phyloP scores from a whole-genome alignment of 2,329 filamentous ascomycete genomes.

The Penicillium sp. region DNA sequence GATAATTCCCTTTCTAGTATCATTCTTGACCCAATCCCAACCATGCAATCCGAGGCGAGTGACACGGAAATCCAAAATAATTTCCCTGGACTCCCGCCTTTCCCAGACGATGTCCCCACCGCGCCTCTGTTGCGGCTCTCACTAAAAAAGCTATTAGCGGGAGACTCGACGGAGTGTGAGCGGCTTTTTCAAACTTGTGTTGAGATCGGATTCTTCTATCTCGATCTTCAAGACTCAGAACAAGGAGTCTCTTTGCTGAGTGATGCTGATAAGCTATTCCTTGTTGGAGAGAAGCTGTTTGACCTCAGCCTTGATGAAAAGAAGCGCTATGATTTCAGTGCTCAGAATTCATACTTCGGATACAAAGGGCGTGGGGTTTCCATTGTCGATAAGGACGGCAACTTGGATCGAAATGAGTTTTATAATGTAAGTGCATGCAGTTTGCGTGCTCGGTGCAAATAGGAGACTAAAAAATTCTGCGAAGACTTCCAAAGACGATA shows the following conservation, averaged over 20 bases:
- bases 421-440: constrained; percentile 48
- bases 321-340: constrained; percentile 53
- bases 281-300: constrained; percentile 48
- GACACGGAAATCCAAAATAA: constrained; percentile 9
- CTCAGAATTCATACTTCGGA: constrained; percentile 52
- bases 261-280: constrained; percentile 48
- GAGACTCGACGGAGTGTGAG: constrained; percentile 34
- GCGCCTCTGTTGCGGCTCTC: constrained; percentile 47
- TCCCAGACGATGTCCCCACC: constrained; percentile 43
- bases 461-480: neutral
- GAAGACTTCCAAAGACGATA: constrained; percentile 53
- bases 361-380: constrained; percentile 51
- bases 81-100: constrained; percentile 37
- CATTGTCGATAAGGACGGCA: constrained; percentile 49
- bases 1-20: neutral
- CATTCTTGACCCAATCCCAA: neutral
- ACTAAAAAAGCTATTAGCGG: constrained; percentile 36
- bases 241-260: constrained; percentile 42
- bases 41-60: constrained; percentile 3
- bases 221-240: constrained; percentile 45
- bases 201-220: constrained; percentile 58
- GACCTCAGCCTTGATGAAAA: constrained; percentile 52
- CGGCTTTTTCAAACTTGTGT: constrained; percentile 42
- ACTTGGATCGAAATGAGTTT: constrained; percentile 53
- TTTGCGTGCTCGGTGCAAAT: neutral